phyloP scores from a whole-genome alignment of 441 rosid genomes.

The Eruca vesicaria region DNA sequence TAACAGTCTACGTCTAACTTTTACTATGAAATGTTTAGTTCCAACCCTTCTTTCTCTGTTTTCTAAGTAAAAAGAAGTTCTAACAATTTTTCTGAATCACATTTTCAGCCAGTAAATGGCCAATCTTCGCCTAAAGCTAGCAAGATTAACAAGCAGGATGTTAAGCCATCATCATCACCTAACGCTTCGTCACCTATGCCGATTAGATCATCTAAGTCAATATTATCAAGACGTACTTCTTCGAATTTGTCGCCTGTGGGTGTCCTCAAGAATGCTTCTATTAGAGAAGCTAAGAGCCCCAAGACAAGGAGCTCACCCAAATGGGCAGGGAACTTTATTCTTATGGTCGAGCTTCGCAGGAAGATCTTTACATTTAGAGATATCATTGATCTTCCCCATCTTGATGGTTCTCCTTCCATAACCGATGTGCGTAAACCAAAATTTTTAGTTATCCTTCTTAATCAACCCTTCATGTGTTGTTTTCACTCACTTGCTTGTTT shows the following conservation, averaged over 20 bases:
- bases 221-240: conserved; percentile 30
- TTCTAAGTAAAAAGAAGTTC: not conserved
- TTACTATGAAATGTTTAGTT: not conserved
- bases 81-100: not conserved
- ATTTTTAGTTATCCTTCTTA: not conserved
- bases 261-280: conserved; percentile 23
- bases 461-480: not conserved
- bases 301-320: conserved; percentile 39
- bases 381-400: conserved; percentile 61
- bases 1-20: not conserved
- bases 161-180: conserved; percentile 27
- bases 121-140: conserved; percentile 28
- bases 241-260: conserved; percentile 16
- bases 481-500: not conserved
- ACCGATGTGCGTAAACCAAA: conserved; percentile 45
- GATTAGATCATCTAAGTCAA: conserved; percentile 28
- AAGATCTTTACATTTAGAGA: conserved; percentile 72
- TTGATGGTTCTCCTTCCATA: conserved; percentile 48
- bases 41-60: not conserved
- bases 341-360: conserved; percentile 72
- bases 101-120: conserved; percentile 37
- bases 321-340: conserved; percentile 44
- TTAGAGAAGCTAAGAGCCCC: conserved; percentile 30
- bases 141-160: conserved; percentile 34
- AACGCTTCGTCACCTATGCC: conserved; percentile 28